phyloP scores from a whole-genome alignment of 1,139 yeast species.

The Kluyveromyces sp. region DNA sequence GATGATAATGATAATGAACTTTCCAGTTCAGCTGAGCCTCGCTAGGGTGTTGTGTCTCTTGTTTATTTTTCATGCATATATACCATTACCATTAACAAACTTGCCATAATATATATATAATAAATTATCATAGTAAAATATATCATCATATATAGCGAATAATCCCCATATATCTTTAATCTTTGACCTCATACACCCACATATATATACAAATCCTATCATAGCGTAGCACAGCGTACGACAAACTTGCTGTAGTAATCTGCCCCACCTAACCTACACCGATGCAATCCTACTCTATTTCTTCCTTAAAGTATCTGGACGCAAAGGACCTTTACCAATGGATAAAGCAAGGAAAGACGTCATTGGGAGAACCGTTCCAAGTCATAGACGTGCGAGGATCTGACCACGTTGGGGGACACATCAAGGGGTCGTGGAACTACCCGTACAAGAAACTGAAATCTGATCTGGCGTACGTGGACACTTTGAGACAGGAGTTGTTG shows the following conservation, averaged over 20 bases:
- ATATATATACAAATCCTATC: too few relatives aligned
- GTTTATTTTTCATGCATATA: too few relatives aligned
- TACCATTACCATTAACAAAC: too few relatives aligned
- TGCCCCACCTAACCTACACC: neutral
- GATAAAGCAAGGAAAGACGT: conserved; percentile 20
- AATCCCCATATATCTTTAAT: too few relatives aligned
- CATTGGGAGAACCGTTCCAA: conserved; percentile 36
- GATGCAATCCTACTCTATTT: conserved; percentile 15
- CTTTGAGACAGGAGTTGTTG: conserved; percentile 47
- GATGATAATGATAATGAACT: neutral
- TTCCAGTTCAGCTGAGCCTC: neutral
- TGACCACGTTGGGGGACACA: conserved; percentile 56
- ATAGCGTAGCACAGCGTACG: too few relatives aligned
- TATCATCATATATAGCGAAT: too few relatives aligned
- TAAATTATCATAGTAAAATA: too few relatives aligned
- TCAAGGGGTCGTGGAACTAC: conserved; percentile 19
- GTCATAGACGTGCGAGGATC: conserved; percentile 84
- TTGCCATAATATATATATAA: too few relatives aligned
- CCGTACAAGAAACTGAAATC: conserved; percentile 44
- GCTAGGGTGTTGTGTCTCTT: neutral
- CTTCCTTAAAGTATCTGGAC: conserved; percentile 21
- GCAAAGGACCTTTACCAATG: conserved; percentile 21
- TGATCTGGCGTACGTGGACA: conserved; percentile 52
- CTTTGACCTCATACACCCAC: too few relatives aligned
- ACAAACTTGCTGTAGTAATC: too few relatives aligned